A percentile compares a stretch with the other conserved stretches of the same genome.
Conservation (phyloP, 1,139 yeast genomes). For the Trichomonascaceae sp. region DNA sequence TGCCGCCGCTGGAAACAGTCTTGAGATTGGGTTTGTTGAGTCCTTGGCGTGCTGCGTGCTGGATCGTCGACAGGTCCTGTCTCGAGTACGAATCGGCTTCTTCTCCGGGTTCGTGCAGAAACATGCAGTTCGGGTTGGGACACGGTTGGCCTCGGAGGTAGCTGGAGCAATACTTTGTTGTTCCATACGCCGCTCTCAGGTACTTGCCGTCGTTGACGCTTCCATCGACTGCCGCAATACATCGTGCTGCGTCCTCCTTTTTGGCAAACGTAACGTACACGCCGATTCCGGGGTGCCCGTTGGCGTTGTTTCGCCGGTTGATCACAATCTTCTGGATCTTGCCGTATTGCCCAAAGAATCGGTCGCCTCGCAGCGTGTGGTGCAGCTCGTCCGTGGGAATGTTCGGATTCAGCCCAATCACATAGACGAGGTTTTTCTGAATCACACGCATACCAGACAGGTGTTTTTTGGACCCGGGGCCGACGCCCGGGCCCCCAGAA, state of each 20-base stretch:
- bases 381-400: slow-evolving; percentile 84
- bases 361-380: slow-evolving; percentile 71
- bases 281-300: slow-evolving; percentile 67
- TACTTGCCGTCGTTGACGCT: slow-evolving; percentile 79
- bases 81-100: slow-evolving; percentile 95
- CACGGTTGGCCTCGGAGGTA: slow-evolving; percentile 91
- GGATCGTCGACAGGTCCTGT: slow-evolving; percentile 79
- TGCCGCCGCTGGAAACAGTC: not conserved
- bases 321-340: slow-evolving; percentile 89
- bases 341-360: slow-evolving; percentile 96
- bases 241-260: slow-evolving; percentile 88
- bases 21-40: not conserved
- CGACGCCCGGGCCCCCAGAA: too few relatives aligned
- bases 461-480: slow-evolving; percentile 45
- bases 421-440: slow-evolving; percentile 93
- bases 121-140: slow-evolving; percentile 98
- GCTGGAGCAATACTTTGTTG: slow-evolving; percentile 94
- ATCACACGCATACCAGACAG: slow-evolving; percentile 95
- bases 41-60: slow-evolving; percentile 26
- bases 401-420: slow-evolving; percentile 89
- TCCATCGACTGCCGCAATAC: slow-evolving; percentile 91
- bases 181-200: slow-evolving; percentile 93
- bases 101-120: slow-evolving; percentile 97
- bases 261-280: slow-evolving; percentile 89
- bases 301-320: slow-evolving; percentile 49